Conservation (phyloP, 2,329 filamentous ascomycete species). For the Lecanosticta acicola region DNA sequence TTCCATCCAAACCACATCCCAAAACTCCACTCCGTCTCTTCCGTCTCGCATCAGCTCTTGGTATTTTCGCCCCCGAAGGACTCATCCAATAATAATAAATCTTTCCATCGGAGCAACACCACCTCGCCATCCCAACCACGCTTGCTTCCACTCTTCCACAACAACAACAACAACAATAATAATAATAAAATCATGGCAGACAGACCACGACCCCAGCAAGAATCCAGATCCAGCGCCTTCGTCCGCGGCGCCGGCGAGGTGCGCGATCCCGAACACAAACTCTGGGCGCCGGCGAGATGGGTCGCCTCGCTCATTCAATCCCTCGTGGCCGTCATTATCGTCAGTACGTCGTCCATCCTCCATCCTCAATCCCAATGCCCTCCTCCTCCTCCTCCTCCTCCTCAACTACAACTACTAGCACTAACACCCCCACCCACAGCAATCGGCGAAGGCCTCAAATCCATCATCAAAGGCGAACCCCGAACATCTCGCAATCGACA, state of each 20-base stretch:
- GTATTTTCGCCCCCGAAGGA: no score
- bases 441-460: slow-evolving; percentile 21
- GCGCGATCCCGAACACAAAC: slow-evolving; percentile 23
- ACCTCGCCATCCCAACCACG: no score
- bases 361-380: neutral
- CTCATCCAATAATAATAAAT: no score
- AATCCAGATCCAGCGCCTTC: slow-evolving; percentile 20
- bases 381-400: no score
- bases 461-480: slow-evolving; percentile 18
- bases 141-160: neutral
- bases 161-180: neutral
- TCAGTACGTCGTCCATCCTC: slow-evolving; percentile 14
- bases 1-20: neutral
- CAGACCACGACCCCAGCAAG: slow-evolving; percentile 7
- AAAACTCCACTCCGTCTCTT: neutral
- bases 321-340: slow-evolving; percentile 23
- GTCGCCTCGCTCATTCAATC: slow-evolving; percentile 24
- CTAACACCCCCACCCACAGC: no score
- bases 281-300: slow-evolving; percentile 25
- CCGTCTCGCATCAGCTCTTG: neutral
- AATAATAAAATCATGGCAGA: slow-evolving; percentile 5
- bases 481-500: neutral
- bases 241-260: slow-evolving; percentile 23
- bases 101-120: no score
- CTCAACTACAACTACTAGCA: no score